Evolutionary conservation across 176 grass and related monocot genomes (phyloP).

Genomic region (Triticum turgidum): DNA sequence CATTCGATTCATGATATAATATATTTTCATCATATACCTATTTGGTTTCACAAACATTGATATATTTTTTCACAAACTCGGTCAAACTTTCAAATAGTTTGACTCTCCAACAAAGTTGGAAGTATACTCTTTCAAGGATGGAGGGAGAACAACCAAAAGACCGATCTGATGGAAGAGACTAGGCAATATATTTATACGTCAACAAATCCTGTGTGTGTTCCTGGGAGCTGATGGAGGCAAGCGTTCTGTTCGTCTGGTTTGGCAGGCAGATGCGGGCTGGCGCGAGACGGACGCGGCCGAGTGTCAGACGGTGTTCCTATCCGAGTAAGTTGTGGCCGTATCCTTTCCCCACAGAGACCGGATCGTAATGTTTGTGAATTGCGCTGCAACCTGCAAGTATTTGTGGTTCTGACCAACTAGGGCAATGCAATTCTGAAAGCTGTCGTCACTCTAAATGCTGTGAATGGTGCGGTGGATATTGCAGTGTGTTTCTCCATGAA

Average conservation of each 20-base stretch:
- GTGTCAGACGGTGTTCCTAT: conserved; percentile 87
- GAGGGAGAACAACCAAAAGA: too few species aligned
- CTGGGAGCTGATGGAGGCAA: background rate
- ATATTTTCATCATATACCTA: too few species aligned
- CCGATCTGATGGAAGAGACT: too few species aligned
- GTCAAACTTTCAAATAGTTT: too few species aligned
- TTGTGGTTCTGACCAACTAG: background rate
- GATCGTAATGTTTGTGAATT: background rate
- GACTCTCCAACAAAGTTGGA: too few species aligned
- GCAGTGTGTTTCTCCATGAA: conserved; percentile 83
- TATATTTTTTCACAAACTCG: too few species aligned
- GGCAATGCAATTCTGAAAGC: background rate
- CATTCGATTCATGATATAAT: too few species aligned
- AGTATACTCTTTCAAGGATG: too few species aligned
- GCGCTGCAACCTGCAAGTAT: background rate
- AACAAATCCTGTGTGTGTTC: background rate
- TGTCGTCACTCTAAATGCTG: background rate
- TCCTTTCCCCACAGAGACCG: background rate
- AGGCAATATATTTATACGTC: too few species aligned
- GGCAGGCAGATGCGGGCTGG: conserved; percentile 71
- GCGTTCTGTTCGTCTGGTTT: conserved; percentile 21
- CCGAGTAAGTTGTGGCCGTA: conserved; percentile 54
- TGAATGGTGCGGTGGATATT: conserved; percentile 4
- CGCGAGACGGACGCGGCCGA: conserved; percentile 73
- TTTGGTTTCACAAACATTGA: too few species aligned